Evolutionary conservation across 169 alveolate genomes (phyloP).

Genomic region (Eimeria praecox): DNA sequence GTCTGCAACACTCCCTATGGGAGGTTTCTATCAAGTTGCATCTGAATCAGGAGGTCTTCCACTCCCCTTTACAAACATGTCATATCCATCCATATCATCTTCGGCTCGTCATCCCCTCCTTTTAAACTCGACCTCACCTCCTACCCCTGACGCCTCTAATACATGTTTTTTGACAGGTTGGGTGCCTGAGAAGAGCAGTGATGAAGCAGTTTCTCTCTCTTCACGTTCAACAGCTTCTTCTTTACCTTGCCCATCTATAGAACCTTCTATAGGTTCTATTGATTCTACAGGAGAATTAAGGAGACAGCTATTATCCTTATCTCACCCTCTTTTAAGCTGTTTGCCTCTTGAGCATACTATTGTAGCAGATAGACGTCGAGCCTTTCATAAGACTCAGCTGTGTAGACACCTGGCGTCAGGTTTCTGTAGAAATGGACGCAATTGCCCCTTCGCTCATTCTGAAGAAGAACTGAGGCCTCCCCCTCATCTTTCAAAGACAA

Average conservation of each 20-base stretch:
- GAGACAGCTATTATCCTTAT: background rate
- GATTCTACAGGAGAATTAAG: background rate
- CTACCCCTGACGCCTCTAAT: background rate
- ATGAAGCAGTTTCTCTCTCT: constrained; percentile 14
- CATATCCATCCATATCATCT: background rate
- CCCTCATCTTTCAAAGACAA: constrained; percentile 64
- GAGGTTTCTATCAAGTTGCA: background rate
- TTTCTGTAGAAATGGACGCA: constrained; percentile 82
- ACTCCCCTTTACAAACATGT: background rate
- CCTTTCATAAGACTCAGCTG: constrained; percentile 83
- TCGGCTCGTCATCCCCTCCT: background rate
- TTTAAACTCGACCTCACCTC: background rate
- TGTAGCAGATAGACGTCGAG: constrained; percentile 76
- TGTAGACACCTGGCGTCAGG: constrained; percentile 84
- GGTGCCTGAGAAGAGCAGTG: background rate
- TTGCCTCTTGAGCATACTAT: constrained; percentile 52
- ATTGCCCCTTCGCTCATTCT: constrained; percentile 86
- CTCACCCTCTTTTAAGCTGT: constrained; percentile 17
- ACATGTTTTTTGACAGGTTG: background rate
- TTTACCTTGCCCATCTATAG: background rate
- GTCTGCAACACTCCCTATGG: background rate
- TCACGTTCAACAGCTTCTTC: constrained; percentile 26
- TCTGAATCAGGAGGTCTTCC: background rate
- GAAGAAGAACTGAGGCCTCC: constrained; percentile 82
- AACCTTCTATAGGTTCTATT: background rate